Evolutionary conservation across 2,329 filamentous ascomycete species (phyloP).

Genomic region (Rhinocladiella mackenziei): DNA sequence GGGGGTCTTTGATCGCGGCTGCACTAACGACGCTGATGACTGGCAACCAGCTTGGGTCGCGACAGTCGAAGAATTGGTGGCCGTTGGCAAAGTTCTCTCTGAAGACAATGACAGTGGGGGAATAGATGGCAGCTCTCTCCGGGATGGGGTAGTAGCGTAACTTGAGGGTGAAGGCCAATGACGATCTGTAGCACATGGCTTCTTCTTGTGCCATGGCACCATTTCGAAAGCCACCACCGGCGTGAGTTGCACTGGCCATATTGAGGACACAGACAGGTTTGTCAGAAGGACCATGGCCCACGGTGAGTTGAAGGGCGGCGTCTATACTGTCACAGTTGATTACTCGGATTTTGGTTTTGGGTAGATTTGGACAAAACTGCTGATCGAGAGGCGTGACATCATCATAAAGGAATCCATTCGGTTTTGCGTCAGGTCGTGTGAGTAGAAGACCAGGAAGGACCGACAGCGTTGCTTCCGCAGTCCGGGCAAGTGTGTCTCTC

Average conservation of each 20-base stretch:
- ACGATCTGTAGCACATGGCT: slow-evolving; percentile 61
- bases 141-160: slow-evolving; percentile 52
- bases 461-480: slow-evolving; percentile 47
- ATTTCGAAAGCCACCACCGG: slow-evolving; percentile 62
- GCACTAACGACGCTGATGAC: slow-evolving; percentile 59
- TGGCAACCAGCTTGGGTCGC: slow-evolving; percentile 40
- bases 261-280: slow-evolving; percentile 59
- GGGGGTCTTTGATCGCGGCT: slow-evolving; percentile 51
- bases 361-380: slow-evolving; percentile 42
- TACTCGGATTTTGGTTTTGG: slow-evolving; percentile 44
- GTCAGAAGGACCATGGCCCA: slow-evolving; percentile 24
- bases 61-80: slow-evolving; percentile 46
- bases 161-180: slow-evolving; percentile 40
- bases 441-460: slow-evolving; percentile 48
- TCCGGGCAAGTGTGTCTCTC: slow-evolving; percentile 35
- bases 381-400: slow-evolving; percentile 41
- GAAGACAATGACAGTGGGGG: slow-evolving; percentile 57
- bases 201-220: slow-evolving; percentile 66
- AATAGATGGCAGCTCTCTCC: slow-evolving; percentile 53
- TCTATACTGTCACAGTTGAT: slow-evolving; percentile 57
- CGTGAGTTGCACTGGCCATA: slow-evolving; percentile 55
- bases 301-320: slow-evolving; percentile 46
- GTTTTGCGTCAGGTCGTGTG: slow-evolving; percentile 41
- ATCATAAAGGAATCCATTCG: slow-evolving; percentile 39
- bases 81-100: slow-evolving; percentile 48